A percentile compares a stretch with the other conserved stretches of the same genome.
Conservation (phyloP, 2,329 filamentous ascomycete genomes). For the Fusarium sublunatum region DNA sequence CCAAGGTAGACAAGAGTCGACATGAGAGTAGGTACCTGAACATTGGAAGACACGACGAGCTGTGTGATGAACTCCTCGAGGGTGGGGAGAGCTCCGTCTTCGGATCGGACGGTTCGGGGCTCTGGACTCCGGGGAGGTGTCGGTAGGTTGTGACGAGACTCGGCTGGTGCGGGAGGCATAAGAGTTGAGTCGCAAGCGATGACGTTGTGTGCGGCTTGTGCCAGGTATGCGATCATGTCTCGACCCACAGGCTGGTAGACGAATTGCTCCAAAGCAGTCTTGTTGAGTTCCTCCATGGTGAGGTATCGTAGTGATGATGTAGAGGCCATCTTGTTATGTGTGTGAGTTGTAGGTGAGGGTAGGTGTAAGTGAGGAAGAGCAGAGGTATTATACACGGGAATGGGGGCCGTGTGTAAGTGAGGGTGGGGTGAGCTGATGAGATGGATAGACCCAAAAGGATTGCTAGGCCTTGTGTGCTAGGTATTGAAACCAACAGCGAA, state of each 20-base stretch:
- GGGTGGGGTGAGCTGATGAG: slow-evolving; percentile 21
- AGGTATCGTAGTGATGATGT: slow-evolving; percentile 58
- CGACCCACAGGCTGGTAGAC: slow-evolving; percentile 79
- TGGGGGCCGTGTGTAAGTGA: slow-evolving; percentile 35
- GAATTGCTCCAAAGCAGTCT: slow-evolving; percentile 81
- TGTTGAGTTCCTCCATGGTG: slow-evolving; percentile 70
- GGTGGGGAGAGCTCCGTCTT: slow-evolving; percentile 74
- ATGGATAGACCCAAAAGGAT: slow-evolving; percentile 17
- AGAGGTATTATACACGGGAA: slow-evolving; percentile 36
- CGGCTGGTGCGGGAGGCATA: slow-evolving; percentile 59
- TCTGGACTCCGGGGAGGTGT: slow-evolving; percentile 64
- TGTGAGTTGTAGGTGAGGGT: slow-evolving; percentile 14
- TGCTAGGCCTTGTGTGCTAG: slow-evolving; percentile 5
- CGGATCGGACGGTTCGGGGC: slow-evolving; percentile 59
- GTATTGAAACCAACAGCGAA: slow-evolving; percentile 25
- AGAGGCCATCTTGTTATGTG: slow-evolving; percentile 36
- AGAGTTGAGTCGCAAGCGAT: slow-evolving; percentile 79
- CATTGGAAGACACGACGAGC: slow-evolving; percentile 90
- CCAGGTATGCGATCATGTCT: slow-evolving; percentile 82
- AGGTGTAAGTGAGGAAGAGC: slow-evolving; percentile 22
- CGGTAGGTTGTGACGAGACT: slow-evolving; percentile 53
- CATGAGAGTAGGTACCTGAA: slow-evolving; percentile 98
- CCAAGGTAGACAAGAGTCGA: slow-evolving; percentile 93
- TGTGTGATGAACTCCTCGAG: slow-evolving; percentile 92
- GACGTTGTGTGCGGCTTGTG: slow-evolving; percentile 78